phyloP scores from a whole-genome alignment of 176 grass and related monocot species.

The Pharus latifolius region DNA sequence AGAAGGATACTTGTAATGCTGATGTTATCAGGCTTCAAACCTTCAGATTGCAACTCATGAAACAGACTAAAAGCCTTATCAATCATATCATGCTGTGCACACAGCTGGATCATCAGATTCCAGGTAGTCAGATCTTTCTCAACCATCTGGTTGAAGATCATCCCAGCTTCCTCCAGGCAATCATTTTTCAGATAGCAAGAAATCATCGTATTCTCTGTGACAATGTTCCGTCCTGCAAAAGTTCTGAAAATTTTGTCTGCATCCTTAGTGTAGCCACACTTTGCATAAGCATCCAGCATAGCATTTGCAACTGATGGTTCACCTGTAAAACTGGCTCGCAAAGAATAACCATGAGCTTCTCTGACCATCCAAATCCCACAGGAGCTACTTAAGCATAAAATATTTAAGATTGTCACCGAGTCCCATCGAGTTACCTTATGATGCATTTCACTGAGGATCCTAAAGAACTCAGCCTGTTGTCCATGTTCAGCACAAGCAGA shows the following conservation, averaged over 20 bases:
- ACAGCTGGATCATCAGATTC: constrained; percentile 60
- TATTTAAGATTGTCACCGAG: constrained; percentile 39
- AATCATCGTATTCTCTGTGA: constrained; percentile 63
- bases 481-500: constrained; percentile 35
- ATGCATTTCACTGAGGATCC: constrained; percentile 40
- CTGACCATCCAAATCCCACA: constrained; percentile 42
- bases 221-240: constrained; percentile 21
- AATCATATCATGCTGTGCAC: constrained; percentile 34
- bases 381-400: constrained; percentile 25
- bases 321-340: constrained; percentile 32
- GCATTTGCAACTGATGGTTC: constrained; percentile 48
- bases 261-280: constrained; percentile 38
- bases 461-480: constrained; percentile 18
- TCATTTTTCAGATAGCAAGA: constrained; percentile 48
- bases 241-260: constrained; percentile 38
- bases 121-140: constrained; percentile 55
- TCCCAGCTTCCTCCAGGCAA: constrained; percentile 31
- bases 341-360: constrained; percentile 51
- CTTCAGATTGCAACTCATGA: constrained; percentile 35
- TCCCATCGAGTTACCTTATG: constrained; percentile 31
- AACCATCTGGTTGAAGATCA: constrained; percentile 42
- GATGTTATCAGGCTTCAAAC: constrained; percentile 36
- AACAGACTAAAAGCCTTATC: constrained; percentile 44
- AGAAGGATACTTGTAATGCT: constrained; percentile 53
- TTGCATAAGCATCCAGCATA: constrained; percentile 59